These are phyloP conservation scores for Gossypium trilobum DNA, from an alignment of 441 rosid species.

Conservation along the genomic window DNA sequence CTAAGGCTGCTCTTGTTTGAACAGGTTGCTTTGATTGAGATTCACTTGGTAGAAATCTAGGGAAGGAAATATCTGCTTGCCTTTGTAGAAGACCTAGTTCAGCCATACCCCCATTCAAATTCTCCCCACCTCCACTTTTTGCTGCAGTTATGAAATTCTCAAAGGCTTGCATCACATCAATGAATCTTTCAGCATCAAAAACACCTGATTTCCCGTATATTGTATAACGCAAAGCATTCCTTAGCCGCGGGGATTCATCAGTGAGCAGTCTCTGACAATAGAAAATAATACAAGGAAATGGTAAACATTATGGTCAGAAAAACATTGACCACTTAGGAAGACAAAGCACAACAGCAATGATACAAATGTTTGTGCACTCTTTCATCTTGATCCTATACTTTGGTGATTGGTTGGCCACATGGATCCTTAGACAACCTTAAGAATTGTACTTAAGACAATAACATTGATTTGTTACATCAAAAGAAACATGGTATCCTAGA, in stretches of 20 bases:
- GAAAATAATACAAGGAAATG: background rate
- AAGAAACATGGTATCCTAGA: too few relatives aligned
- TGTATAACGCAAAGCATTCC: slow-evolving; percentile 80
- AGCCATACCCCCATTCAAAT: slow-evolving; percentile 79
- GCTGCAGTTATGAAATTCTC: slow-evolving; percentile 91
- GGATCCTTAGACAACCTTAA: background rate
- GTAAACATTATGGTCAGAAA: background rate
- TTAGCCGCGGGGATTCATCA: slow-evolving; percentile 82
- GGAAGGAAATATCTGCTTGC: slow-evolving; percentile 26
- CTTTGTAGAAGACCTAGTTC: slow-evolving; percentile 64
- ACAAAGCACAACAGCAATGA: background rate
- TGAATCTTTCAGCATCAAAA: slow-evolving; percentile 95
- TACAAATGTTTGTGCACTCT: background rate
- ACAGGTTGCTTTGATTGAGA: slow-evolving; percentile 48
- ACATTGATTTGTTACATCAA: too few relatives aligned
- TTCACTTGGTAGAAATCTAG: slow-evolving; percentile 32
- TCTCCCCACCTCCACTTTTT: slow-evolving; percentile 96
- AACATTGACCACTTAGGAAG: background rate
- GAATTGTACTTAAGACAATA: too few relatives aligned
- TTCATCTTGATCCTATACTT: background rate
- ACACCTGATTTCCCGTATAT: slow-evolving; percentile 87
- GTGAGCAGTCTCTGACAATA: slow-evolving; percentile 73
- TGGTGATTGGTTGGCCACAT: background rate
- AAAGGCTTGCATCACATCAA: slow-evolving; percentile 97
- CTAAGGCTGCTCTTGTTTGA: slow-evolving; percentile 83